Evolutionary conservation across 2,329 filamentous ascomycete species (phyloP).

Genomic region (Rhynchosporium graminicola): DNA sequence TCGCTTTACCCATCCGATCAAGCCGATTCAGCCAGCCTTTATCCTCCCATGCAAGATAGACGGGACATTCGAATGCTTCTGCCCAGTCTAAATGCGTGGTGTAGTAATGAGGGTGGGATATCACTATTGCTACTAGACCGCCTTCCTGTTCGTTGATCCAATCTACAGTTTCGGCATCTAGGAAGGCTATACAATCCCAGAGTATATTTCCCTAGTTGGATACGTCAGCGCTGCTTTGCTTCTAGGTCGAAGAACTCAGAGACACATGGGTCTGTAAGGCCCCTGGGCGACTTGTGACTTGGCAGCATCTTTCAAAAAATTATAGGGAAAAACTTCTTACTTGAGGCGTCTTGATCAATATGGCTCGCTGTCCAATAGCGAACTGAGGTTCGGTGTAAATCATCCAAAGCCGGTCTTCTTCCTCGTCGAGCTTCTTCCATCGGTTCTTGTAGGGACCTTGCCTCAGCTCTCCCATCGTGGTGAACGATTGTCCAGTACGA

Average conservation of each 20-base stretch:
- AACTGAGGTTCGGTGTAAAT: conserved; percentile 58
- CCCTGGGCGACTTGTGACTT: too few species aligned
- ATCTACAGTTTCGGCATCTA: conserved; percentile 64
- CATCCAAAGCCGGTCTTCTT: conserved; percentile 49
- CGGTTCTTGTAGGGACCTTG: conserved; percentile 51
- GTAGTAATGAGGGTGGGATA: conserved; percentile 83
- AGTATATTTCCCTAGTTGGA: conserved; percentile 64
- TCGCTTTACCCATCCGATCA: conserved; percentile 44
- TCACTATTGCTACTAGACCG: conserved; percentile 70
- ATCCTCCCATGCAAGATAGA: conserved; percentile 70
- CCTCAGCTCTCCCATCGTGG: conserved; percentile 53
- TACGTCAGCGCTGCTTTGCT: background rate
- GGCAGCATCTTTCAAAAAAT: too few species aligned
- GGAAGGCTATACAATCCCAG: conserved; percentile 75
- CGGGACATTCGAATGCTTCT: conserved; percentile 63
- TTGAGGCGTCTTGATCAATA: conserved; percentile 63
- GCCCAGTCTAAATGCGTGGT: conserved; percentile 77
- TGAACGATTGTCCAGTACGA: conserved; percentile 64
- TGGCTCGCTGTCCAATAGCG: conserved; percentile 73
- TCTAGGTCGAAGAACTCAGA: too few species aligned
- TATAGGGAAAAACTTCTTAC: background rate
- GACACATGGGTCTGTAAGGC: too few species aligned
- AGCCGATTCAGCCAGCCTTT: conserved; percentile 59
- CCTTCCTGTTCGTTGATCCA: conserved; percentile 60
- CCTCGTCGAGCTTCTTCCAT: conserved; percentile 50